phyloP scores from a whole-genome alignment of 164 flowering plant species.

The Platanus orientalis region DNA sequence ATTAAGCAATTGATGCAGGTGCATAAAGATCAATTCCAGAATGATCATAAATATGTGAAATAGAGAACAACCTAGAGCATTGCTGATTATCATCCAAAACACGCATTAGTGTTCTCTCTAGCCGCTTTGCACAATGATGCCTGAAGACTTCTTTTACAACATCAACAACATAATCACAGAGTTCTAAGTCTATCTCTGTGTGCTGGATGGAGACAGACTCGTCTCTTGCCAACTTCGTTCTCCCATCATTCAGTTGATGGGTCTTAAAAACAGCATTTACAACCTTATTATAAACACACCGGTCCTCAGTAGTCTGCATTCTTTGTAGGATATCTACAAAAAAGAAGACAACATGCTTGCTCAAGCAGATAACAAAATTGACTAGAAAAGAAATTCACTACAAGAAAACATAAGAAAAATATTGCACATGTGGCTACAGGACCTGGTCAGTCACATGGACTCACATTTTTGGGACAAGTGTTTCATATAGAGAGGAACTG shows the following conservation, averaged over 20 bases:
- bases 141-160: conserved; percentile 58
- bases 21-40: not conserved
- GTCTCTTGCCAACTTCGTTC: conserved; percentile 28
- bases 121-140: conserved; percentile 74
- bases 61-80: conserved; percentile 43
- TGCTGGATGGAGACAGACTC: conserved; percentile 40
- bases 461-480: too few relatives aligned
- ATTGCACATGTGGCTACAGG: too few relatives aligned
- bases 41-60: conserved; percentile 3
- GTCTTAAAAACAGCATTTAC: conserved; percentile 67
- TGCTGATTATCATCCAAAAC: conserved; percentile 52
- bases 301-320: conserved; percentile 79
- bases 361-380: not conserved
- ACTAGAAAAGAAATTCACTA: too few relatives aligned
- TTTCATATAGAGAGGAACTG: too few relatives aligned
- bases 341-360: not conserved
- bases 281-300: conserved; percentile 72
- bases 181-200: conserved; percentile 51
- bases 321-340: conserved; percentile 63
- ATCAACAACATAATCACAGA: conserved; percentile 58
- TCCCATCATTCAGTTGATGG: conserved; percentile 38
- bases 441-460: too few relatives aligned
- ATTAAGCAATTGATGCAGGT: not conserved
- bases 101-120: conserved; percentile 62
- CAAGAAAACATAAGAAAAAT: too few relatives aligned